These are phyloP conservation scores for Nannochloris sp. DNA, from an alignment of 139 green algal genomes.

Conservation along the genomic window DNA sequence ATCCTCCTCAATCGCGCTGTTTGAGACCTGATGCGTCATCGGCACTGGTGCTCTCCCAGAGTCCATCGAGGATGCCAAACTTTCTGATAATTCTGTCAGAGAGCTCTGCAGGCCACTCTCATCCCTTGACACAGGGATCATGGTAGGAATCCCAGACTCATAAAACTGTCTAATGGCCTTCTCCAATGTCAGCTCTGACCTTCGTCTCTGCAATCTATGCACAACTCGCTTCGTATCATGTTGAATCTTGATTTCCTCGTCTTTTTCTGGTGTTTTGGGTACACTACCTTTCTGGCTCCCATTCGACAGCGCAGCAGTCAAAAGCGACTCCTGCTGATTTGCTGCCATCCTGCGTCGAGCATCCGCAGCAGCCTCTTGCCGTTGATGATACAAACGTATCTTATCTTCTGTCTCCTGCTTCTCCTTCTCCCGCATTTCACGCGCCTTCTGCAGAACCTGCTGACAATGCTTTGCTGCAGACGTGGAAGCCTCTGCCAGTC, in stretches of 20 bases:
- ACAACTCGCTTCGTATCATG: no score
- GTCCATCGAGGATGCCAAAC: neutral
- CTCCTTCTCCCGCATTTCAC: neutral
- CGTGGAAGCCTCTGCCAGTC: neutral
- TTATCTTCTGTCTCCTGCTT: neutral
- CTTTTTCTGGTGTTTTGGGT: neutral
- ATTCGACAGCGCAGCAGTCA: no score
- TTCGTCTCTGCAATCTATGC: no score
- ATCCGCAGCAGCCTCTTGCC: neutral
- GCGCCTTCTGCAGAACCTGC: neutral
- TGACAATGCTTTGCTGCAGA: neutral
- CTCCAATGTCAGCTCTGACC: neutral
- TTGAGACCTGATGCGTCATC: neutral
- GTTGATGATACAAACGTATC: neutral
- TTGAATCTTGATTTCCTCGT: neutral
- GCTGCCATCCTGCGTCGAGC: neutral
- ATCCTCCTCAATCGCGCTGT: neutral
- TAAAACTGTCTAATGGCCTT: neutral
- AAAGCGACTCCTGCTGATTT: neutral
- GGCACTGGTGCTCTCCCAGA: neutral
- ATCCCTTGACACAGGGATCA: no score
- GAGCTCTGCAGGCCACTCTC: neutral
- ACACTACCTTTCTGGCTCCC: neutral
- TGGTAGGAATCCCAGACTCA: neutral
- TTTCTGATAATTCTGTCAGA: conserved; percentile 1